phyloP scores from a whole-genome alignment of 441 rosid genomes.

The Biscutella auriculata region DNA sequence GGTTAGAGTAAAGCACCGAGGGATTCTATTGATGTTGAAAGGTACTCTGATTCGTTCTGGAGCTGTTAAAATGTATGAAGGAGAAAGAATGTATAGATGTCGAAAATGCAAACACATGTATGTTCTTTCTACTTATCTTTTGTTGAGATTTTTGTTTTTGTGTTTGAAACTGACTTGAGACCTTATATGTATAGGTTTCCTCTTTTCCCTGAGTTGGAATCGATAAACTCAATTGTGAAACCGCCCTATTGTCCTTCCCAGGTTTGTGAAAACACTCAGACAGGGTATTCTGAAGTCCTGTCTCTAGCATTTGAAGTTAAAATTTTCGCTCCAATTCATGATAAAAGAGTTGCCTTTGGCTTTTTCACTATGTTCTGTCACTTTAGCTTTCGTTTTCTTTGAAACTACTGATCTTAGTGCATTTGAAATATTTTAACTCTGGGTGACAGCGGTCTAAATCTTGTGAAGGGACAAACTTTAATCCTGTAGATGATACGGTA shows the following conservation, averaged over 20 bases:
- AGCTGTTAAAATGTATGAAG: slow-evolving; percentile 86
- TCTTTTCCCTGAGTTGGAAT: slow-evolving; percentile 82
- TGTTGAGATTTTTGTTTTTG: no score
- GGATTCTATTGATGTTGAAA: slow-evolving; percentile 69
- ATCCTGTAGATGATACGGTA: slow-evolving; percentile 51
- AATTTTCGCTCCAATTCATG: neutral
- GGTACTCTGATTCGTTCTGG: slow-evolving; percentile 91
- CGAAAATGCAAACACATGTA: slow-evolving; percentile 74
- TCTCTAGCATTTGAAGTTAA: neutral
- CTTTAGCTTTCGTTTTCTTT: neutral
- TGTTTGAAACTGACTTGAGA: no score
- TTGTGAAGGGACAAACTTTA: slow-evolving; percentile 76
- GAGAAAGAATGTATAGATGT: slow-evolving; percentile 73
- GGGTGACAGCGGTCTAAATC: slow-evolving; percentile 46
- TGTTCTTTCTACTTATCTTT: neutral
- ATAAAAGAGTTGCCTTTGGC: neutral
- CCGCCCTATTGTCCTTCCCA: slow-evolving; percentile 84
- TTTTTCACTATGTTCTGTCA: neutral
- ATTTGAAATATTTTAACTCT: neutral
- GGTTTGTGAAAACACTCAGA: slow-evolving; percentile 31
- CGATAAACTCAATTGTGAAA: slow-evolving; percentile 62
- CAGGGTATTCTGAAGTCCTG: neutral
- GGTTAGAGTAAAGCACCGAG: slow-evolving; percentile 79
- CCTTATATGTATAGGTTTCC: slow-evolving; percentile 40
- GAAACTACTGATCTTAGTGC: neutral